Evolutionary conservation across 2,329 filamentous ascomycete genomes (phyloP), one percentile per base, ranked within the genome.

Genomic region (Fusarium chlamydosporum): DNA sequence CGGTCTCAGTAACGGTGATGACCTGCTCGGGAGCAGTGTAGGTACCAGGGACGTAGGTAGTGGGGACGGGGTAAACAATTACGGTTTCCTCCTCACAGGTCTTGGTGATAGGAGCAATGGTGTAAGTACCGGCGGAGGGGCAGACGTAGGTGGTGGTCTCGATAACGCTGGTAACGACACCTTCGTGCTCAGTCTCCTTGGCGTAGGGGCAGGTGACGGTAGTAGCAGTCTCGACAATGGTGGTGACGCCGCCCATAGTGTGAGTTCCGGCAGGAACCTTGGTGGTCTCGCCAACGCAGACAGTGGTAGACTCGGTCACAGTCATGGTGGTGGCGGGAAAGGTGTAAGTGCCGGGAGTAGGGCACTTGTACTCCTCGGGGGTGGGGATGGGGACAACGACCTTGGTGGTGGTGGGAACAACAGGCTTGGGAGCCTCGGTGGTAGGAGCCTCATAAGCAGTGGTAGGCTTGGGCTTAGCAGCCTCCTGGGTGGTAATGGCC

Each of bases 121-220:
- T 93, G 85, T 93, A 94, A 59, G 89, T 92, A 78, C 91, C 91
- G 75, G 90, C 84, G 50, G 83, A 83, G 66, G 91, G 90, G 89
- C 91, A 93, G 76, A 91, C 86, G 76, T 90, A 92, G 75, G 88
- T 89, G 75, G 91, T 93, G 73, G 83, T 87, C 80, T 86, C 82
- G 75, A 93, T 87, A 73, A 89, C 83, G 82, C 85, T 91, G 81
- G 88, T 92, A 60, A 87, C 86, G 51, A 87, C 86, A 68, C 79
- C 81, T 69, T 82, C 81, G 59, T 78, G 81, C 71, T 89, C 90
- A 72, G 85, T 84, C 72, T 88, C 85, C 63, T 88, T 88, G 71
- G 91, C 90, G 71, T 89, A 88, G 52, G 91, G 90, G 86, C 88
- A 92, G 73, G 86, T 86, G 60, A 93, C 84, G 34, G 89, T 92